Base-by-base conservation (phyloP, 2,329 filamentous ascomycete genomes). In the Verticillium dahliae region DNA sequence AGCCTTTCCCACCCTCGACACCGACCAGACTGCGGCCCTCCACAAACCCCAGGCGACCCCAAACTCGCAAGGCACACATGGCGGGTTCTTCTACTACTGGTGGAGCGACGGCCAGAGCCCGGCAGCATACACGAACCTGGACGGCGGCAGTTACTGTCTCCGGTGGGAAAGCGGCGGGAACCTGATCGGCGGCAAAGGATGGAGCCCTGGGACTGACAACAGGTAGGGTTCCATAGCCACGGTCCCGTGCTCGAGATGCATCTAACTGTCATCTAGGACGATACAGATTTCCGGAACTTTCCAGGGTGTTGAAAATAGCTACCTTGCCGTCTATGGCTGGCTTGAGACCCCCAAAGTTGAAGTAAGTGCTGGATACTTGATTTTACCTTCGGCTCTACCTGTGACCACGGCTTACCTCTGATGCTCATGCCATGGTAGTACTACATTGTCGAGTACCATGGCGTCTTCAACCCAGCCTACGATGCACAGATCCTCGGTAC, bases 151-250 rank as follows among this genome's bases (percentile, higher is more conserved):
- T 31, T 83, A 82, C 73, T 74, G 66, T 35, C 73, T 78, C 1
- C 66, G 66, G 52, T 84, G 81, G 81, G 55, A 59, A 13, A 74
- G 75, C 57, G 71, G 69, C 34, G 81, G 81, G 41, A 82, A 85
- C 74, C 80, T 84, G 58, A 81, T 84, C 54, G 81, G 75, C 62
- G 84, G 83, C 55, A 85, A 85, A 71, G 83, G 84, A 37, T 85
- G 83, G 82, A 78, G 78, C 60, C 78, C 81, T 34, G 83, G 82
- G 59, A 74, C 69, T 63, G 72, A 55, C 18, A 18, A 31, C 15
- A 31, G 52, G 52, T 55, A 10, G 4, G 18, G 31, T 6, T 55
- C 31, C 52, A 55, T 13, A 11, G 15, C 15, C 27, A 31, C 27
- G 27, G 4, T 31, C 4, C 27, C 27, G 27, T 31, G 27, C 27